Percentiles rank a stretch among this genome's conserved stretches.
These are phyloP conservation scores for Raffaelea deltoideospora DNA, from an alignment of 2,329 filamentous ascomycete genomes.

Conservation along the genomic window DNA sequence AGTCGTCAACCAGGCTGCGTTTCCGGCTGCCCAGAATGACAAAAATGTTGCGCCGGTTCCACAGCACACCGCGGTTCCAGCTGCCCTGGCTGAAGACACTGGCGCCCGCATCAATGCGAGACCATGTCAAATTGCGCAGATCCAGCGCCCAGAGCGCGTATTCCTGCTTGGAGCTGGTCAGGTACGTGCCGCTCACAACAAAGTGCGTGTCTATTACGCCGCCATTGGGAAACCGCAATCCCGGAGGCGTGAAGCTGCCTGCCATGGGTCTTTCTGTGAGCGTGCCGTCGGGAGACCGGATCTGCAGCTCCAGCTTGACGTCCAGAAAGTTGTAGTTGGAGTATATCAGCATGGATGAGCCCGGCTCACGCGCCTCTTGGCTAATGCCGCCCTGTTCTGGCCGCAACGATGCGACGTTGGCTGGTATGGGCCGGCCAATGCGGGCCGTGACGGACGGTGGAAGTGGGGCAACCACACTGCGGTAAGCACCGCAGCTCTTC, in stretches of 20 bases:
- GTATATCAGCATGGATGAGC: slow-evolving; percentile 82
- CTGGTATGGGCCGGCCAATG: slow-evolving; percentile 43
- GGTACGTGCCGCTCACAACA: slow-evolving; percentile 90
- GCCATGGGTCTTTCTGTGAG: slow-evolving; percentile 82
- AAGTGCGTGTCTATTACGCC: slow-evolving; percentile 93
- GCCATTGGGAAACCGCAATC: slow-evolving; percentile 87
- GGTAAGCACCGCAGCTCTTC: slow-evolving; percentile 89
- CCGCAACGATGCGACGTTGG: slow-evolving; percentile 21
- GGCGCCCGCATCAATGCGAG: slow-evolving; percentile 84
- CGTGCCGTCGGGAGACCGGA: slow-evolving; percentile 69
- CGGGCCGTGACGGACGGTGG: slow-evolving; percentile 48
- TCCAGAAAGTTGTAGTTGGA: slow-evolving; percentile 99
- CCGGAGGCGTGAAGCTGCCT: slow-evolving; percentile 73
- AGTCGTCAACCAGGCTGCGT: slow-evolving; percentile 87
- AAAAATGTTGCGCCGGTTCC: slow-evolving; percentile 87
- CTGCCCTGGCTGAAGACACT: slow-evolving; percentile 93
- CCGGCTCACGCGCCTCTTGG: slow-evolving; percentile 39
- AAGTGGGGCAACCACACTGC: slow-evolving; percentile 83
- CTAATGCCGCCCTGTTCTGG: slow-evolving; percentile 30
- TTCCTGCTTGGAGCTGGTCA: slow-evolving; percentile 95
- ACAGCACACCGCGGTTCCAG: slow-evolving; percentile 91
- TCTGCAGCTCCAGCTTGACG: slow-evolving; percentile 87
- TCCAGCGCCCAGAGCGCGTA: slow-evolving; percentile 95
- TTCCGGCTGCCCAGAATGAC: slow-evolving; percentile 91
- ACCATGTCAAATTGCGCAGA: slow-evolving; percentile 78